Evolutionary conservation across 2,329 filamentous ascomycete genomes (phyloP).

Genomic region (Botrytis squamosa): DNA sequence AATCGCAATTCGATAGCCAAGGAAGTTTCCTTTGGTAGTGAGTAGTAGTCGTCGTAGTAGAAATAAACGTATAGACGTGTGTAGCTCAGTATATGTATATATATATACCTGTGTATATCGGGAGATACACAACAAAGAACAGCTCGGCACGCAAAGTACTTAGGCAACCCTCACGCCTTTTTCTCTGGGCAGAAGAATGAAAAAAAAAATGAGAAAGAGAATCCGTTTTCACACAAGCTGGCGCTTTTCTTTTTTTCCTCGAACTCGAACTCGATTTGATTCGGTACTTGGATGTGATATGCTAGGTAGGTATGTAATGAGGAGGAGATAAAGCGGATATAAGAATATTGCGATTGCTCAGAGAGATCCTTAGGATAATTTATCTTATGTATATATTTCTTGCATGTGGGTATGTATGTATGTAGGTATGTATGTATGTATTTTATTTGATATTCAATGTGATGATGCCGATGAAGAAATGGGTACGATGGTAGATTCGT

Average conservation of each 20-base stretch:
- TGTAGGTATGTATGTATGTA: neutral
- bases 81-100: neutral
- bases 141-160: no score
- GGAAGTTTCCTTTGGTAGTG: neutral
- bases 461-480: neutral
- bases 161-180: neutral
- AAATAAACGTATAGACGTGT: neutral
- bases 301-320: neutral
- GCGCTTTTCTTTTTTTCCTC: neutral
- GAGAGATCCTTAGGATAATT: neutral
- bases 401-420: neutral
- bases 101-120: neutral
- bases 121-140: neutral
- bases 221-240: neutral
- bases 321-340: neutral
- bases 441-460: neutral
- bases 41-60: no score
- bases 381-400: neutral
- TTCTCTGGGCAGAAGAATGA: neutral
- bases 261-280: neutral
- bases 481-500: neutral
- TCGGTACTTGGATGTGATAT: neutral
- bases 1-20: neutral
- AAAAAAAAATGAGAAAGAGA: neutral
- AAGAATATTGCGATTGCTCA: neutral